Evolutionary conservation across 2,329 filamentous ascomycete genomes (phyloP).

Genomic region (Alternaria dauci): DNA sequence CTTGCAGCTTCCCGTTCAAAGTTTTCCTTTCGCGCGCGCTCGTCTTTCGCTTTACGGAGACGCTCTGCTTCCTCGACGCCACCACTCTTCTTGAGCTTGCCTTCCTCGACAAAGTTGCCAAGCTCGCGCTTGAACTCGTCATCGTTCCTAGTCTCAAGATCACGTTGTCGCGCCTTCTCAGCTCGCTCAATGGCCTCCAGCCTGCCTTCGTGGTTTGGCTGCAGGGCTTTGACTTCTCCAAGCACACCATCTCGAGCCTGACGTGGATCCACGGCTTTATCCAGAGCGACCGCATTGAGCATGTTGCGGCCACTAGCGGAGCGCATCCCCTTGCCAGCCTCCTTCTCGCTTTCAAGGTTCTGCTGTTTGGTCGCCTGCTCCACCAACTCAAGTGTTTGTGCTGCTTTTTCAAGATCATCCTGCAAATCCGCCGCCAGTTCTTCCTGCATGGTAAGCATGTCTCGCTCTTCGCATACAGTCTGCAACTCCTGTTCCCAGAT

Average conservation of each 20-base stretch:
- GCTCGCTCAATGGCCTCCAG: conserved; percentile 97
- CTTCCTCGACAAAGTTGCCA: conserved; percentile 83
- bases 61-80: conserved; percentile 94
- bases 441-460: conserved; percentile 95
- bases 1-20: conserved; percentile 63
- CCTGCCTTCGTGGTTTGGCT: conserved; percentile 91
- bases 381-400: conserved; percentile 90
- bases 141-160: conserved; percentile 76
- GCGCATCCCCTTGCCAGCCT: conserved; percentile 53
- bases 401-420: conserved; percentile 93
- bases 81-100: conserved; percentile 93
- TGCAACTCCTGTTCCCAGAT: conserved; percentile 99
- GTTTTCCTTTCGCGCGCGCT: conserved; percentile 81
- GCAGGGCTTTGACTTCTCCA: conserved; percentile 89
- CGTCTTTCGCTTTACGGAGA: conserved; percentile 83
- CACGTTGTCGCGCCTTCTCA: conserved; percentile 87
- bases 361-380: conserved; percentile 99
- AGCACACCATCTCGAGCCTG: conserved; percentile 91
- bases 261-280: conserved; percentile 70
- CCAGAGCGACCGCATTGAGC: conserved; percentile 49
- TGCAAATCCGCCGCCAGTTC: conserved; percentile 91
- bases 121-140: conserved; percentile 89
- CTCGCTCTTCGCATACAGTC: conserved; percentile 92
- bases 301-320: conserved; percentile 59
- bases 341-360: conserved; percentile 74